Evolutionary conservation across 2,329 filamentous ascomycete species (phyloP), one percentile per base, ranked within the genome.

Genomic region (Samsoniella hepiali): DNA sequence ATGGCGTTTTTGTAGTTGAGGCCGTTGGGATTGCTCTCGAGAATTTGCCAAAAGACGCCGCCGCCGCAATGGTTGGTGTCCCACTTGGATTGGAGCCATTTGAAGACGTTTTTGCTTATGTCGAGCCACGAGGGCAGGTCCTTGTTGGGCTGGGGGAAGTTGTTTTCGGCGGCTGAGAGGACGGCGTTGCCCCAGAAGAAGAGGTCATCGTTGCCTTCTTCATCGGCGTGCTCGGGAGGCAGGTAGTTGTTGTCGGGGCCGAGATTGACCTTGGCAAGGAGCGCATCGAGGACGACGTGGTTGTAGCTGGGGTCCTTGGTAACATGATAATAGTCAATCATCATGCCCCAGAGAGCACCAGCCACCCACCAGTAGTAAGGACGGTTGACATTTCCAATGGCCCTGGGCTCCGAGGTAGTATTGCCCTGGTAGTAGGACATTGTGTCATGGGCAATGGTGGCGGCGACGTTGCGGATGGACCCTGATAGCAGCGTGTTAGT

Each of bases 11-110:
- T 93, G 81, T 93, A 92, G 70, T 85, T 80, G 71, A 91, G 89
- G 7, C 90, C 90, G 64, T 84, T 84, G 44, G 75, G 74, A 70
- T 93, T 92, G 69, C 84, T 85, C 1, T 81, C 77, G 73, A 88
- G 92, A 67, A 94, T 90, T 77, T 94, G 90, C 89, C 89, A 92
- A 65, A 84, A 81, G 59, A 93, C 74, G 9, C 90, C 90, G 65
- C 90, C 90, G 38, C 79, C 81, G 69, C 90, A 93, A n/a, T 76
- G 75, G 0, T 77, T 76, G 0, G 76, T 80, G 71, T 92, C 86
- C 90, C 90, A 93, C 56, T 90, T 83, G n/a, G 72, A 73, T 2
- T 81, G 81, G 70, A 91, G 86, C 34, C 82, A 82, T 70, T 90
- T 86, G 81, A 89, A 93, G 53, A 88, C 82, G 65, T 88, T 89